Base-by-base conservation (phyloP, 805 yeast genomes). In the Metschnikowia corniflorae region DNA sequence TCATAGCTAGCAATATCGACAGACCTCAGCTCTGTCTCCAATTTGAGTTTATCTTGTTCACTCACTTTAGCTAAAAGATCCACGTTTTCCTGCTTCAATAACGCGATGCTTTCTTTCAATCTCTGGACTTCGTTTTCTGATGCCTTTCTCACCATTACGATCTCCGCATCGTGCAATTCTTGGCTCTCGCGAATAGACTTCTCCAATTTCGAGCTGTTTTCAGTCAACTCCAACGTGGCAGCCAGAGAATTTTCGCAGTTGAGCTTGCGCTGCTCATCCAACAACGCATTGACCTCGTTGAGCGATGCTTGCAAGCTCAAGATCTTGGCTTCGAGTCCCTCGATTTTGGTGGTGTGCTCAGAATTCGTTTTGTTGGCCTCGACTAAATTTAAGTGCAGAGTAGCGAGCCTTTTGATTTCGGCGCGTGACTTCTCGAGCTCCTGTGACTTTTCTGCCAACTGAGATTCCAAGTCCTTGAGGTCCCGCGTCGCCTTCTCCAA, bases 201-300 rank as follows among this genome's bases (percentile, higher is more conserved):
- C 26, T 47, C 47, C 20, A 44, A 40, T 29, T 40, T 43, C 2
- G 42, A 29, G 19, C 44, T 41, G 8, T 33, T 37, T 13, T 42
- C 45, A 4, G 41, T 37, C 18, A 44, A 35, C 8, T 31, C 44
- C 27, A 39, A 35, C 7, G 31, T 77, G 43, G 71, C 60, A 0
- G 75, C 62, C 38, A 73, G 77, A 0, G 82, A 75, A 32, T 61
- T 71, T 35, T 73, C 72, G 36, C 67, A 67, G 9, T 74, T 50
- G 47, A 71, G 55, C 9, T 56, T 60, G 37, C 82, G 58, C 47
- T 77, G 82, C 22, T 61, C 63, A 31, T 77, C 82, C 41, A 77
- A 24, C 8, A 12, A 25, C 21, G 3, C 16, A 7, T 19, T 38
- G 15, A 22, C 30, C 13, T 33, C 33, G 9, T 13, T 29, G 14